A percentile compares a stretch with the other conserved stretches of the same genome.
These are phyloP conservation scores for Lindgomyces ingoldianus DNA, from an alignment of 495 filamentous ascomycete species.

Conservation along the genomic window DNA sequence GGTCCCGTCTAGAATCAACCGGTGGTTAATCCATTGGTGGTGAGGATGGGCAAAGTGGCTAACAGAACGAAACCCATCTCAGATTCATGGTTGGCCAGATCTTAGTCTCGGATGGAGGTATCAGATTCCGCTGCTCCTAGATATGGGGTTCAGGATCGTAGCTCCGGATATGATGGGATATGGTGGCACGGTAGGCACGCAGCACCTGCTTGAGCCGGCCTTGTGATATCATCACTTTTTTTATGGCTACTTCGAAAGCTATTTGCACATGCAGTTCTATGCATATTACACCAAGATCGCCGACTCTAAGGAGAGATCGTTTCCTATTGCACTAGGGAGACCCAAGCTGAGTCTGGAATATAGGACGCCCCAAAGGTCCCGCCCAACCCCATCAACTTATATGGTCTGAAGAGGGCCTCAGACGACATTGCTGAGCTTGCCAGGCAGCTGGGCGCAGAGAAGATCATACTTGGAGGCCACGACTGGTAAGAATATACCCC, in stretches of 20 bases:
- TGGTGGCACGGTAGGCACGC: constrained; percentile 62
- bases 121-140: constrained; percentile 76
- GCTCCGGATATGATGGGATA: constrained; percentile 82
- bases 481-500: constrained; percentile 73
- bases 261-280: neutral
- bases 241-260: neutral
- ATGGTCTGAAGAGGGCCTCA: constrained; percentile 68
- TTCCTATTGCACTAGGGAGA: neutral
- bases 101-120: constrained; percentile 73
- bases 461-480: constrained; percentile 77
- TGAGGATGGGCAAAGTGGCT: neutral
- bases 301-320: constrained; percentile 1
- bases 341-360: constrained; percentile 21
- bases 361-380: constrained; percentile 62
- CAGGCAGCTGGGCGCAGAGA: constrained; percentile 55
- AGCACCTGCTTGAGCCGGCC: neutral
- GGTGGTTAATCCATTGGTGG: constrained; percentile 21
- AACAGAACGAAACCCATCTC: neutral
- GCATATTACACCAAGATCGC: constrained; percentile 12
- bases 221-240: constrained; percentile 17
- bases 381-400: constrained; percentile 54
- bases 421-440: constrained; percentile 70
- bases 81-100: constrained; percentile 71
- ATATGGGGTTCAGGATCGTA: constrained; percentile 68
- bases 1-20: constrained; percentile 9